Percentiles rank a stretch among this genome's conserved stretches.
Evolutionary conservation across 192 early-diverging fungal genomes (phyloP).

Genomic region (Entomortierella chlamydospora): DNA sequence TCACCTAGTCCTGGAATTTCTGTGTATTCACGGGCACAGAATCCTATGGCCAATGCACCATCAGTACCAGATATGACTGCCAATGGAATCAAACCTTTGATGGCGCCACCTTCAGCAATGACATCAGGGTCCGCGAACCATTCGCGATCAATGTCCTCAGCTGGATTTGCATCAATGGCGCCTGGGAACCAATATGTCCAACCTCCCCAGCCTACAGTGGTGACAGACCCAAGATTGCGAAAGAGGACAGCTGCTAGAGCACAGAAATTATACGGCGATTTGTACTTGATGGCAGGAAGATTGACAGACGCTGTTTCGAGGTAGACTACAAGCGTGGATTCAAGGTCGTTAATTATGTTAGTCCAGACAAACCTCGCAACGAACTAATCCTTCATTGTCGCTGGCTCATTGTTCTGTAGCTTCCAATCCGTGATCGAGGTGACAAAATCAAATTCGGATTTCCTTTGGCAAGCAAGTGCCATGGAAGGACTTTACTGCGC

Average conservation of each 20-base stretch:
- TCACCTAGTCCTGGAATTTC: conserved; percentile 50
- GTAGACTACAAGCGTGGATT: no score
- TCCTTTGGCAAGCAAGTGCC: conserved; percentile 80
- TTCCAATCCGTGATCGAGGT: conserved; percentile 75
- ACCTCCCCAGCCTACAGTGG: conserved; percentile 35
- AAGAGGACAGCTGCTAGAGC: conserved; percentile 75
- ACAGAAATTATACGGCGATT: conserved; percentile 80
- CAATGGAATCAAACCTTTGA: conserved; percentile 45
- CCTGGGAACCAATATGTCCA: conserved; percentile 33
- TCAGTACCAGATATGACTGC: conserved; percentile 46
- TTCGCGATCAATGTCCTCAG: conserved; percentile 47
- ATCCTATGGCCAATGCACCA: not conserved
- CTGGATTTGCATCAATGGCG: conserved; percentile 31
- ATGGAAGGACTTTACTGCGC: conserved; percentile 77
- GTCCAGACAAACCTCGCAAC: no score
- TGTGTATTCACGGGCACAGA: conserved; percentile 26
- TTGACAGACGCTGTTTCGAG: conserved; percentile 75
- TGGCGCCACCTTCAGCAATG: conserved; percentile 59
- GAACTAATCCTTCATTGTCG: no score
- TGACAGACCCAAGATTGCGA: conserved; percentile 58
- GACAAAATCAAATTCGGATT: conserved; percentile 75
- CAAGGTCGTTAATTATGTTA: no score
- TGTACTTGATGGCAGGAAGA: conserved; percentile 80
- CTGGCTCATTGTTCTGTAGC: no score
- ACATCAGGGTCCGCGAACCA: conserved; percentile 54